Conservation (phyloP, 176 grass and related monocot genomes). For the Carex pumila region DNA sequence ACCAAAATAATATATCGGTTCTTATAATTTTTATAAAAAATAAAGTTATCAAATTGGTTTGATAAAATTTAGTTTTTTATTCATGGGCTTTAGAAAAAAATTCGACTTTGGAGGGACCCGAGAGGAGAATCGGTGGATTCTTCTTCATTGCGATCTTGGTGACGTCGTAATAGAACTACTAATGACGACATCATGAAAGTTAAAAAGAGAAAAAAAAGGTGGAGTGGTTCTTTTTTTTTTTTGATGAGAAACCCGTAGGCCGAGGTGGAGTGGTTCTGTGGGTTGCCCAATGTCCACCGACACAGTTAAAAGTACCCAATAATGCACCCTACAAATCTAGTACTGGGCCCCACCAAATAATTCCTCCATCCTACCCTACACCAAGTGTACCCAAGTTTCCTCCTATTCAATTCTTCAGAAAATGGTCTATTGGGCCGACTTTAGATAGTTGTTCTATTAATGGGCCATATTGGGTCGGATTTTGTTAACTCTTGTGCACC, state of each 20-base stretch:
- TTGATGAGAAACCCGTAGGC: too few species aligned
- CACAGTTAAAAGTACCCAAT: constrained; percentile 22
- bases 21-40: too few species aligned
- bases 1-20: too few species aligned
- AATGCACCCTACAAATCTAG: constrained; percentile 13
- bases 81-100: too few species aligned
- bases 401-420: not conserved
- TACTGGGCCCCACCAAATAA: not conserved
- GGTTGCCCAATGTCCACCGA: not conserved
- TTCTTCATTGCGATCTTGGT: not conserved
- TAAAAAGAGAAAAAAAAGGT: not conserved
- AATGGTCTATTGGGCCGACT: not conserved
- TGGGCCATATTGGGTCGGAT: not conserved
- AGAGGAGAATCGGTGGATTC: not conserved
- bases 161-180: constrained; percentile 10
- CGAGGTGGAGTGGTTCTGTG: not conserved
- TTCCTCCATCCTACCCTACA: not conserved
- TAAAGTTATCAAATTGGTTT: too few species aligned
- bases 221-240: not conserved
- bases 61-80: too few species aligned
- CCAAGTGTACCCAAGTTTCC: not conserved
- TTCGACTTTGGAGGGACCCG: too few species aligned
- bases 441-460: not conserved
- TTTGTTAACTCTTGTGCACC: not conserved
- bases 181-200: constrained; percentile 4